Evolutionary conservation across 1,284 basidiomycete species (phyloP), one percentile per base, ranked within the genome.

Genomic region (Cryptococcus floricola): DNA sequence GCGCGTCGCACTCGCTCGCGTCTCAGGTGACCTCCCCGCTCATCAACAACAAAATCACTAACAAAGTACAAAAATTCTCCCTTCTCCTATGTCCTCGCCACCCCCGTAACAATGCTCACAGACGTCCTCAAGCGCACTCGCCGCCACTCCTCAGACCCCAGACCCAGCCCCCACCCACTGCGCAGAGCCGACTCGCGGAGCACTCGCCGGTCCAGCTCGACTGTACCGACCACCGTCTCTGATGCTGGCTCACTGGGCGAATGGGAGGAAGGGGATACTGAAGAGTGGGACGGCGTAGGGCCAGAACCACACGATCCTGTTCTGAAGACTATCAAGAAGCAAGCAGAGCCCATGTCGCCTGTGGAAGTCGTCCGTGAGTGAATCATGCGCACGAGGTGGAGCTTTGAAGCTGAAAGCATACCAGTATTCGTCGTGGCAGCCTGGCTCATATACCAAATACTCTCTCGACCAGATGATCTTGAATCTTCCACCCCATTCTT

Each of bases 381-480:
- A 13, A 50, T 47, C 27, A 31, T n/a, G 38, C 6, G 34, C 13
- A 28, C 18, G 27, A 23, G 9, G n/a, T 38, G 16, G 19, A n/a
- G 5, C 10, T 25, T 23, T 19, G 28, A 41, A 18, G 39, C 47
- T 39, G 12, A 31, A 23, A 27, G 44, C 38, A n/a, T 16, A 16
- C 18, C 57, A 76, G 71, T 73, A 53, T 76, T 74, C 53, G 72
- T 75, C 46, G 63, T 70, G 12, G 67, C 61, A 48, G 58, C 71
- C 58, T 75, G 72, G 59, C 39, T 72, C 25, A 65, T 74, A 44
- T 74, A 67, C 63, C 72, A 74, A 50, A 70, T 75, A 51, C 64
- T 75, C 12, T 73, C 73, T 13, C 66, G 73, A 16, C 65, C 69
- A 14, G 70, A 73, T 54, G 72, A 74, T n/a, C 37, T 54, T 38